Conservation (phyloP, 257 asterid genomes). For the Capsicum baccatum region DNA sequence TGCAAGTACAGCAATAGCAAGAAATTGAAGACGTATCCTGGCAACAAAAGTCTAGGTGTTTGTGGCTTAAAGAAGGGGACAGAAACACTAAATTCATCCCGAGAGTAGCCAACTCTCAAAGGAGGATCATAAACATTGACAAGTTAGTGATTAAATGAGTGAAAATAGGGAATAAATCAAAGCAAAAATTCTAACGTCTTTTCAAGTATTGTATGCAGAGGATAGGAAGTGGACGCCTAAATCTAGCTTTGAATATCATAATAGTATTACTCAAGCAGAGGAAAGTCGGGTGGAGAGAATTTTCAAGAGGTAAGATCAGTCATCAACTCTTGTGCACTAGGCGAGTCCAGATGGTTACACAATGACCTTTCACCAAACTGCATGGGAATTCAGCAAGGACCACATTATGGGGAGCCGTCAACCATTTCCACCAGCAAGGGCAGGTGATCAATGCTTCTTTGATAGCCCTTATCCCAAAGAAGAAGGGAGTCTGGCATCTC, state of each 20-base stretch:
- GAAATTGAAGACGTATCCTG: too few relatives aligned
- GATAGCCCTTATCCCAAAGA: not conserved
- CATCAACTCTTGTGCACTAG: not conserved
- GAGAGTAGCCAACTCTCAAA: too few relatives aligned
- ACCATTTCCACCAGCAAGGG: not conserved
- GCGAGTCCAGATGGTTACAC: not conserved
- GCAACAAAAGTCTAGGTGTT: too few relatives aligned
- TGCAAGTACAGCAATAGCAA: too few relatives aligned
- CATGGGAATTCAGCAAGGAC: not conserved
- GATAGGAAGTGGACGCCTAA: not conserved
- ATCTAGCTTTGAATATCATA: not conserved
- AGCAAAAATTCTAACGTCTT: not conserved
- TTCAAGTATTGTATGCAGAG: not conserved
- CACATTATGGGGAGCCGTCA: not conserved
- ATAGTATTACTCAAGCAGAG: not conserved
- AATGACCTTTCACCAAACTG: not conserved
- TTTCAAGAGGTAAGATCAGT: not conserved
- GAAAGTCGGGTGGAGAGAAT: not conserved
- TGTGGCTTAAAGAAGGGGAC: too few relatives aligned
- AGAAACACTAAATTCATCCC: too few relatives aligned
- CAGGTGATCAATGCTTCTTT: constrained; percentile 14
- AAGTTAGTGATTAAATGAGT: not conserved
- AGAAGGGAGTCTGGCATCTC: not conserved
- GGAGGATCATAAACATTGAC: not conserved
- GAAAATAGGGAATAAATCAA: not conserved